phyloP scores from a whole-genome alignment of 129 eudicot species.

The Flaveria trinervia region DNA sequence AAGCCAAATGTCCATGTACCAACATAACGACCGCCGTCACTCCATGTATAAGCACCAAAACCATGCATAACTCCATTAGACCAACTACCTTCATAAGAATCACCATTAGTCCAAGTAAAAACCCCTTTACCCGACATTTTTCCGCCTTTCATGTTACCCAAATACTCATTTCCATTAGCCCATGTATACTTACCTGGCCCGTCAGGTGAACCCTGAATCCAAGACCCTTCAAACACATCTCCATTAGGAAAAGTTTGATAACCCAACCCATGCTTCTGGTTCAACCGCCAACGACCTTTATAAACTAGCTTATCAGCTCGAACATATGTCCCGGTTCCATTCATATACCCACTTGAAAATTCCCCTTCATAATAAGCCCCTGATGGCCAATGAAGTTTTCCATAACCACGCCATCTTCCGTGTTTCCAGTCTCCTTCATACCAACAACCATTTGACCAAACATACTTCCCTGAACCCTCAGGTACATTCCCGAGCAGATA shows the following conservation, averaged over 20 bases:
- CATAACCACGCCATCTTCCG: slow-evolving; percentile 77
- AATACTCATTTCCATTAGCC: slow-evolving; percentile 70
- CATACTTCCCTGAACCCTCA: slow-evolving; percentile 78
- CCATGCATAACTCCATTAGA: slow-evolving; percentile 81
- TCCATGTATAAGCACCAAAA: slow-evolving; percentile 87
- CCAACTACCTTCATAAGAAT: slow-evolving; percentile 83
- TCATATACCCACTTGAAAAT: slow-evolving; percentile 82
- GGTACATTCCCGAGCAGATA: slow-evolving; percentile 59
- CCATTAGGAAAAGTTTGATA: slow-evolving; percentile 71
- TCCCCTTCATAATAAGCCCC: slow-evolving; percentile 92
- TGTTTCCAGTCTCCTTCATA: slow-evolving; percentile 88
- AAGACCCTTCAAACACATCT: slow-evolving; percentile 91
- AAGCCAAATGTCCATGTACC: slow-evolving; percentile 92
- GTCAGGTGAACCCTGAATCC: slow-evolving; percentile 94
- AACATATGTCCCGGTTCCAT: slow-evolving; percentile 73
- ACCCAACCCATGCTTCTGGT: slow-evolving; percentile 83
- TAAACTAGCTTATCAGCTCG: slow-evolving; percentile 56
- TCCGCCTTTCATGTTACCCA: slow-evolving; percentile 81
- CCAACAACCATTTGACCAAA: slow-evolving; percentile 73
- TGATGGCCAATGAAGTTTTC: slow-evolving; percentile 75
- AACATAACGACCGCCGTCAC: slow-evolving; percentile 72
- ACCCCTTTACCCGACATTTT: slow-evolving; percentile 83
- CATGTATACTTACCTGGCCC: slow-evolving; percentile 96
- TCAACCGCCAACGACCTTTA: slow-evolving; percentile 90
- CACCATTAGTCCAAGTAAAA: slow-evolving; percentile 81